Evolutionary conservation across 805 yeast species (phyloP).

Genomic region (Cyberlindnera saturnus): DNA sequence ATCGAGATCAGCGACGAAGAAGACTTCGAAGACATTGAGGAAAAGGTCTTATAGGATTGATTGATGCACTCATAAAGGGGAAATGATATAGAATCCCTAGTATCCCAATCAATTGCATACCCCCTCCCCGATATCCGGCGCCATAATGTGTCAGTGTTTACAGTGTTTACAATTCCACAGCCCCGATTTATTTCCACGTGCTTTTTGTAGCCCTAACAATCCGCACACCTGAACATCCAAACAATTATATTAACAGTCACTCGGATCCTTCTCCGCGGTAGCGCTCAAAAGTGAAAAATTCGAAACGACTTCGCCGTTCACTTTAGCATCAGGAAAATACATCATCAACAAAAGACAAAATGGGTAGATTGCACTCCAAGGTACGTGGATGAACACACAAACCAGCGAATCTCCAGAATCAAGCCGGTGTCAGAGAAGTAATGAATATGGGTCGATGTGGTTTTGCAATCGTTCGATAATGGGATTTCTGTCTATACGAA

Average conservation of each 20-base stretch:
- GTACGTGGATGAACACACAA: slow-evolving; percentile 47
- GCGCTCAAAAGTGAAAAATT: slow-evolving; percentile 9
- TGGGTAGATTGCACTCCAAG: slow-evolving; percentile 99
- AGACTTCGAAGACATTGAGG: slow-evolving; percentile 56
- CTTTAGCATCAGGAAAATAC: background rate
- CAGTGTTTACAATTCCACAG: background rate
- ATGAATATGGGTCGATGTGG: slow-evolving; percentile 25
- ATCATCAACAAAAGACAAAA: slow-evolving; percentile 50
- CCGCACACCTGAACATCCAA: slow-evolving; percentile 5
- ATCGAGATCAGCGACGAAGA: slow-evolving; percentile 63
- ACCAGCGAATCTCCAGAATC: slow-evolving; percentile 1
- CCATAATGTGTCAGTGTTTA: too few species aligned
- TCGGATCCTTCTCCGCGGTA: background rate
- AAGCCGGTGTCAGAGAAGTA: slow-evolving; percentile 9
- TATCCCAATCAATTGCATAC: too few species aligned
- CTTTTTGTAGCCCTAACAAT: background rate
- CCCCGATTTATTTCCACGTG: background rate
- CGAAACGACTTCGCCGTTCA: slow-evolving; percentile 6
- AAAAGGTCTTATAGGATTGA: slow-evolving; percentile 12
- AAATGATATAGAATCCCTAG: too few species aligned
- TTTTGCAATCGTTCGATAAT: slow-evolving; percentile 8
- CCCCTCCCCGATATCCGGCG: too few species aligned
- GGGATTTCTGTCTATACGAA: background rate
- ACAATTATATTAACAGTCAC: background rate
- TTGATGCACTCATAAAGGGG: background rate